Evolutionary conservation across 257 asterid genomes (phyloP).

Genomic region (Euphrasia confusa): DNA sequence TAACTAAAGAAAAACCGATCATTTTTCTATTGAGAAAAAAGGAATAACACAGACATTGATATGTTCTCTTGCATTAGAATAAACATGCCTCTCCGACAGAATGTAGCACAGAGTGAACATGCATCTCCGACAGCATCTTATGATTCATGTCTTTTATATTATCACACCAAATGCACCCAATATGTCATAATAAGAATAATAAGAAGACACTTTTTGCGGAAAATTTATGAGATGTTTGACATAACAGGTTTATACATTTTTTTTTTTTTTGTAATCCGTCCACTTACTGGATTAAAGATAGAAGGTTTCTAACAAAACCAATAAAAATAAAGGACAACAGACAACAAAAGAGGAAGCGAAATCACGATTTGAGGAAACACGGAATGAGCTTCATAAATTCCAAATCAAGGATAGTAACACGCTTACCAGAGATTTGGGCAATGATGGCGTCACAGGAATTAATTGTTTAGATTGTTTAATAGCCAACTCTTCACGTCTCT

Average conservation of each 20-base stretch:
- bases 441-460: constrained; percentile 73
- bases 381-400: constrained; percentile 12
- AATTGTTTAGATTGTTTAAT: constrained; percentile 82
- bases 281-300: too few relatives aligned
- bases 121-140: too few relatives aligned
- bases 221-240: background rate
- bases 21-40: background rate
- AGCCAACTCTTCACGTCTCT: constrained; percentile 82
- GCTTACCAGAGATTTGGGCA: constrained; percentile 70
- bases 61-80: background rate
- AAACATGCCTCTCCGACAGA: too few relatives aligned
- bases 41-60: background rate
- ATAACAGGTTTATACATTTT: too few relatives aligned
- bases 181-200: background rate
- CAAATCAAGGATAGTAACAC: constrained; percentile 7
- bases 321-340: too few relatives aligned
- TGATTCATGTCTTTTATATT: background rate
- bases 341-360: background rate
- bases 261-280: too few relatives aligned
- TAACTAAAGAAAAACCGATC: background rate
- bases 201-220: background rate
- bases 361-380: constrained; percentile 9
- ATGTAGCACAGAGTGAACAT: too few relatives aligned
- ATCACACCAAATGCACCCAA: background rate
- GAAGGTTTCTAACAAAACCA: too few relatives aligned